Evolutionary conservation across 2,329 filamentous ascomycete genomes (phyloP).

Genomic region (Exserohilum rostratum): DNA sequence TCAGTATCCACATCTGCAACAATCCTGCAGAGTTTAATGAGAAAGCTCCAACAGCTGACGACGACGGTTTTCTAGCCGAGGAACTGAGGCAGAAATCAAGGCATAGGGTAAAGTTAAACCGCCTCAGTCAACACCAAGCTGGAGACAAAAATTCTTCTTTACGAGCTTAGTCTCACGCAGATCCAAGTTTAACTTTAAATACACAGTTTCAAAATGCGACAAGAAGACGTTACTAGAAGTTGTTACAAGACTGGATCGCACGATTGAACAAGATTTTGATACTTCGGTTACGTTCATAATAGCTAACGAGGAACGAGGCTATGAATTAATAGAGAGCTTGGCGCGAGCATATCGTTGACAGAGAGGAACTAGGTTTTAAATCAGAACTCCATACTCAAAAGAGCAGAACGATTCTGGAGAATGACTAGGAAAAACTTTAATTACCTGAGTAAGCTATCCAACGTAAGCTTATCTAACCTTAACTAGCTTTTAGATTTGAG

Average conservation of each 20-base stretch:
- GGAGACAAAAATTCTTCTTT: no score
- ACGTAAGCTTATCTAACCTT: no score
- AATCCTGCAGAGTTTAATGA: no score
- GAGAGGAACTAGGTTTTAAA: slow-evolving; percentile 2
- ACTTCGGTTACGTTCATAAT: slow-evolving; percentile 13
- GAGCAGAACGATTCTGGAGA: slow-evolving; percentile 20
- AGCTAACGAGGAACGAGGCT: slow-evolving; percentile 12
- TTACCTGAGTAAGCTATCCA: no score
- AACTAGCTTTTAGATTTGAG: no score
- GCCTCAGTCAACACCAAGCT: no score
- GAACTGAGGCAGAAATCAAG: no score
- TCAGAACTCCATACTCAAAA: slow-evolving; percentile 3
- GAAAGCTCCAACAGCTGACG: no score
- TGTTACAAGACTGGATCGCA: slow-evolving; percentile 48
- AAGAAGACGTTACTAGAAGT: slow-evolving; percentile 9
- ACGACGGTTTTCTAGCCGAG: no score
- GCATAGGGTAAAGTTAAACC: no score
- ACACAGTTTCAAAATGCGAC: slow-evolving; percentile 2
- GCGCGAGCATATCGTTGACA: neutral
- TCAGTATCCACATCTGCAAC: no score
- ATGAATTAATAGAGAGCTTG: neutral
- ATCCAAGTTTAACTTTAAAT: slow-evolving; percentile 4
- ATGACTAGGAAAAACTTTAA: slow-evolving; percentile 12
- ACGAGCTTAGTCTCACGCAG: no score
- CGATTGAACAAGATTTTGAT: slow-evolving; percentile 15